phyloP scores from a whole-genome alignment of 768 basidiomycete species.

The Tricholoma matsutake region DNA sequence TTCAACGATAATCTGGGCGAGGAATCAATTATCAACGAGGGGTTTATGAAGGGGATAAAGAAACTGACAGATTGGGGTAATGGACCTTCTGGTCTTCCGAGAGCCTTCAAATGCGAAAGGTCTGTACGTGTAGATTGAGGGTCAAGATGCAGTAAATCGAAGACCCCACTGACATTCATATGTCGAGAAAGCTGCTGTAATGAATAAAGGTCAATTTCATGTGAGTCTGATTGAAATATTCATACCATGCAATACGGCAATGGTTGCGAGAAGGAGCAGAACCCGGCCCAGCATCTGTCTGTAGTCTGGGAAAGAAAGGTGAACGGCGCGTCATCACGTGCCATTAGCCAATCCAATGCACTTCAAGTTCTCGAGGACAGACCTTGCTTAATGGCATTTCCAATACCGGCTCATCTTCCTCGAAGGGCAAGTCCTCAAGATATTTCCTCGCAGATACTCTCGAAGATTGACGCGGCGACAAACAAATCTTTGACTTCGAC shows the following conservation, averaged over 20 bases:
- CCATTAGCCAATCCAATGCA: no score
- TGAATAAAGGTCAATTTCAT: constrained; percentile 3
- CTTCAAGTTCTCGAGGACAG: no score
- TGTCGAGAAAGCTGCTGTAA: constrained; percentile 71
- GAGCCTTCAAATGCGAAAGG: constrained; percentile 71
- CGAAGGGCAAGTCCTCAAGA: constrained; percentile 57
- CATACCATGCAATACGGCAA: constrained; percentile 56
- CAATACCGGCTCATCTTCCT: constrained; percentile 70
- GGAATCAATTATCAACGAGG: background rate
- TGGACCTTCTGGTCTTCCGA: constrained; percentile 65
- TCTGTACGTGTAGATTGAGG: constrained; percentile 39
- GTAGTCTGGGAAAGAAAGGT: no score
- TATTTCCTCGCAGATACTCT: constrained; percentile 68
- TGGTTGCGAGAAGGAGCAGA: constrained; percentile 43
- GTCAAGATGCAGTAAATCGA: background rate
- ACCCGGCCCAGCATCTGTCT: constrained; percentile 46
- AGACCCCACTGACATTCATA: constrained; percentile 62
- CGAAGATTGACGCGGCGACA: constrained; percentile 63
- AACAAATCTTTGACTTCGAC: constrained; percentile 54
- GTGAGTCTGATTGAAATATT: constrained; percentile 1
- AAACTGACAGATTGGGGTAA: constrained; percentile 59
- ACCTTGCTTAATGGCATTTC: constrained; percentile 60
- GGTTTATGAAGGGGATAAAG: background rate
- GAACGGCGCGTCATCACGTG: background rate
- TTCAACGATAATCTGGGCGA: constrained; percentile 62